Evolutionary conservation across 148 eudicot genomes (phyloP), one percentile per base, ranked within the genome.

Genomic region (Polygonum maritimum): DNA sequence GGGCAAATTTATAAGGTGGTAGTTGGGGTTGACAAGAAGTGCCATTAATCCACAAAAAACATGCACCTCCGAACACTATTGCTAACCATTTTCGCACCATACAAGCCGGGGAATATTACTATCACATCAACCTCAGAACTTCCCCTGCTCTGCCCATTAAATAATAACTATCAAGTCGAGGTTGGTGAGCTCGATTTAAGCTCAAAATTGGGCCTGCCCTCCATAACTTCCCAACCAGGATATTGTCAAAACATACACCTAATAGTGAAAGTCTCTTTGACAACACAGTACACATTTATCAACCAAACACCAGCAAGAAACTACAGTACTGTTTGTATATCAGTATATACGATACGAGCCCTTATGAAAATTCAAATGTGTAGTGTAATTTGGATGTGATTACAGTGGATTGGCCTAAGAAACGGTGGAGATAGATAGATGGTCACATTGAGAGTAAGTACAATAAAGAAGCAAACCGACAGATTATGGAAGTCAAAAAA

Each of bases 41-140:
- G 47, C 47, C 7, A 6, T 51, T 48, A 14, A 51, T 51, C 6
- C 19, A 51, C 18, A 4, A 15, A 49, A 49, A 51, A n/a, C 19
- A 51, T 51, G 19, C 57, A 51, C n/a, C 7, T 51, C 16, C 57
- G 47, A 44, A 54, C 7, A 54, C 22, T 26, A 26, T 26, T 26
- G 31, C 31, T 18, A 54, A 54, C 60, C 60, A 54, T n/a, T 54
- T 54, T 58, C 22, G 35, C 33, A 58, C 33, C 65, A 58, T 21
- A 26, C 33, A 58, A n/a, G 65, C 35, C 7, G 21, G 65, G 22
- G 18, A 62, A 26, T 26, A 26, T 26, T 13, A 62, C 69, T 62
- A 62, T 62, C 69, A 62, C 69, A 62, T 62, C 69, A 62, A 12
- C 36, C 69, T 62, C 38, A 62, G 69, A 62, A 62, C 3, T 8